phyloP scores from a whole-genome alignment of 148 eudicot genomes.

The Dianthus caryophyllus region DNA sequence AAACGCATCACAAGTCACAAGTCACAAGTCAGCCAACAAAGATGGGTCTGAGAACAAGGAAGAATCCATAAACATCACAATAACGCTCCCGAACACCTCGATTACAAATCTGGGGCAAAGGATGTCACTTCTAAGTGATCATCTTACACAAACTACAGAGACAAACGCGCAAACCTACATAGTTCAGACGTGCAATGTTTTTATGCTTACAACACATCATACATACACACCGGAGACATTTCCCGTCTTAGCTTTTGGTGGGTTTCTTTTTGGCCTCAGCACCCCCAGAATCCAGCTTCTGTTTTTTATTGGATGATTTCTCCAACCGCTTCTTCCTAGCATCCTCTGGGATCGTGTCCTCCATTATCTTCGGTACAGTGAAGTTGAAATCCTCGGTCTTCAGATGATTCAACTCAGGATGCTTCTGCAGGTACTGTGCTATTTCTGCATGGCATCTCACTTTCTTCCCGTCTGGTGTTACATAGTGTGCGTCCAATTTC shows the following conservation, averaged over 20 bases:
- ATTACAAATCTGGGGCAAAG: not conserved
- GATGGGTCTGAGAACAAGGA: not conserved
- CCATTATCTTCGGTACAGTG: conserved; percentile 46
- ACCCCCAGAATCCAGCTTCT: conserved; percentile 10
- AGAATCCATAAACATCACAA: not conserved
- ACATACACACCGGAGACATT: not conserved
- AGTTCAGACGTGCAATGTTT: not conserved
- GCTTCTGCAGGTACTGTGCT: conserved; percentile 34
- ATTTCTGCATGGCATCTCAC: conserved; percentile 38
- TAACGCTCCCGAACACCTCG: not conserved
- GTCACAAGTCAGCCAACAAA: not conserved
- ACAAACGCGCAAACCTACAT: not conserved
- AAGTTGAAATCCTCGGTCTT: conserved; percentile 48
- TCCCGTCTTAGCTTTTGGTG: not conserved
- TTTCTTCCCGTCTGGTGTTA: conserved; percentile 46
- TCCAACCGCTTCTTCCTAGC: conserved; percentile 24
- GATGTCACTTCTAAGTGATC: not conserved
- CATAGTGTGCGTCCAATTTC: conserved; percentile 54
- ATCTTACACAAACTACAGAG: too few species aligned
- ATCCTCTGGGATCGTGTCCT: conserved; percentile 43
- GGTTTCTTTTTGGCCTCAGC: conserved; percentile 19
- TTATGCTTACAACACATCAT: not conserved
- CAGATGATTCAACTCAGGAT: conserved; percentile 37
- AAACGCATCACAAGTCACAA: too few species aligned
- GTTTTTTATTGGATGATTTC: conserved; percentile 22